Evolutionary conservation across 2,329 filamentous ascomycete species (phyloP), one percentile per base, ranked within the genome.

Genomic region (Curvularia spicifera): DNA sequence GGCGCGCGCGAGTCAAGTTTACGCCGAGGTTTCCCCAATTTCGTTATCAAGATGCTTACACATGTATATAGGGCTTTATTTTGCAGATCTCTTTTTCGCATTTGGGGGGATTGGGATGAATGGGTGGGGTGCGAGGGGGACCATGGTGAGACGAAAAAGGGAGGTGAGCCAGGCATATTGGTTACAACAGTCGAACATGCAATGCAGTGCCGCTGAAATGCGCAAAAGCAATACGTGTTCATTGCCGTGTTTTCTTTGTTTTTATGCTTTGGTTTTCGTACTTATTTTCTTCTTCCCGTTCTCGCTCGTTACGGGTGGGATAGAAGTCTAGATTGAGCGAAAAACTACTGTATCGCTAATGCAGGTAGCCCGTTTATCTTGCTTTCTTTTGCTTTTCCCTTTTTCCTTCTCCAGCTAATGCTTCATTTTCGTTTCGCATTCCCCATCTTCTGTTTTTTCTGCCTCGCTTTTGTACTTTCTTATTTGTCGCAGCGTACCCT

Each of bases 311-410:
- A 43, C 20, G 9, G 8, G 9, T 22, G 39, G 39, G 10, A 42
- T 9, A 40, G 18, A 43, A 13, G 20, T 24, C 40, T 43, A 15
- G 22, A 43, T 26, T 15, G 22, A 46, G 43, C 8, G 22, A 18
- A 31, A 29, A 45, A 29, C 20, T 10, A 15, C 40, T 15, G 10
- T 26, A 43, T 43, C 29, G 29, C 45, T 47, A 33, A 47, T 31
- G 45, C 45, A 47, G 45, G 45, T 47, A 47, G 29, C 45, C 45
- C 45, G 45, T 47, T 47, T 20, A n/a, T 35, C 6, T 47, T 33
- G 9, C 5, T 15, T 46, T 12, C n/a, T 24, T 6, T 12, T 35
- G n/a, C 29, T 31, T 20, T 22, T 29, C 18, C n/a, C n/a, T 31
- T 8, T 35, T 35, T 8, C 31, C 5, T 8, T 28, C 26, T 6